Evolutionary conservation across 306 rosid species (phyloP).

Genomic region (Malus fusca): DNA sequence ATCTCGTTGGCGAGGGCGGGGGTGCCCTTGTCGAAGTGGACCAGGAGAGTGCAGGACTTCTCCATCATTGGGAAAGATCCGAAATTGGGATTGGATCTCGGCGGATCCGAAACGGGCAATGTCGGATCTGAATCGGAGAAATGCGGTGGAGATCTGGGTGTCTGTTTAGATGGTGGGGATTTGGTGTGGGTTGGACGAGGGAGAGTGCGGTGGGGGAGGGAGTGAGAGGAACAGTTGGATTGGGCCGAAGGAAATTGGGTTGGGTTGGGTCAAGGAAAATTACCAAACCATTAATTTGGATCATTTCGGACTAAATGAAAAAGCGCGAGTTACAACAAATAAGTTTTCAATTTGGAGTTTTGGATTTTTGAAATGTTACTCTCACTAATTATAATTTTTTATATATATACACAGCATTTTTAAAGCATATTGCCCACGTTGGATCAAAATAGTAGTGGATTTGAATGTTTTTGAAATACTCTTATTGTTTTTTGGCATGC

Average conservation of each 20-base stretch:
- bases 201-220: neutral
- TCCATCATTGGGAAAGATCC: conserved; percentile 35
- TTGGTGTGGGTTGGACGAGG: neutral
- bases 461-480: too few species aligned
- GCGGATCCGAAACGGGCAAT: neutral
- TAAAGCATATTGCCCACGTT: too few species aligned
- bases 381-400: too few species aligned
- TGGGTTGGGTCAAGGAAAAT: neutral
- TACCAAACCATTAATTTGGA: neutral
- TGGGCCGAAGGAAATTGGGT: neutral
- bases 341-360: too few species aligned
- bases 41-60: conserved; percentile 80
- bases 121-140: neutral
- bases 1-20: conserved; percentile 87
- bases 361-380: too few species aligned
- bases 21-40: conserved; percentile 88
- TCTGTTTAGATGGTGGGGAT: neutral
- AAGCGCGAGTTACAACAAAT: too few species aligned
- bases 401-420: too few species aligned
- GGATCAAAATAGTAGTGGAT: too few species aligned
- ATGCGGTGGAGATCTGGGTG: neutral
- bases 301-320: neutral
- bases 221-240: neutral
- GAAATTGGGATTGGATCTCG: neutral
- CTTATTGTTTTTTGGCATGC: too few species aligned